Base-by-base conservation (phyloP, 257 asterid species). In the Lavandula angustifolia region DNA sequence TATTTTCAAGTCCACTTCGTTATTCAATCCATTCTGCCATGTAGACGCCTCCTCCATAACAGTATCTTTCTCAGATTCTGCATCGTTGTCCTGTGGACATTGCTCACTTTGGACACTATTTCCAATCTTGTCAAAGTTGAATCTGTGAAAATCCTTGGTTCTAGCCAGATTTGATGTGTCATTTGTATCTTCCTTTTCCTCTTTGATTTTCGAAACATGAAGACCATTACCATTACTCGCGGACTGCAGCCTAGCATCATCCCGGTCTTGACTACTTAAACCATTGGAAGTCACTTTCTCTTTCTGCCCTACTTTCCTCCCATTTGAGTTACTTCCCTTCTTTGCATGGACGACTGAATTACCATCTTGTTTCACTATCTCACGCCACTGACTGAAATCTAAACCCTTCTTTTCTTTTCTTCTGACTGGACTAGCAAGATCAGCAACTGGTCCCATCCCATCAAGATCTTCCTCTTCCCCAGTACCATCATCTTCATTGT, bases 341-440 rank as follows among this genome's bases (percentile, higher is more conserved):
- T 63, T 58, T 65, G 51, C 53, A 33, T 22, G 7, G 35, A 14
- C 63, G 29, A 41, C 53, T 44, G 79, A 67, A 33, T 51, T 66
- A 75, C 60, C 73, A 41, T 68, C 82, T 34, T 54, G 68, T 42
- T 69, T 69, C 71, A 50, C 68, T n/a, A 73, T 69, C 71, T 79
- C 85, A 51, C 76, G 70, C 95, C 87, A 82, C 50, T 29, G 34
- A 58, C 85, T 71, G 69, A 89, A 85, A 80, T 85, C 83, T 69
- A 92, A 43, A 62, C 82, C 79, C 81, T 78, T 84, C 79, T 72
- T 92, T 79, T 85, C 87, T 74, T 80, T 85, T 53, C 94, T 84
- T 58, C 56, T 76, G 33, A 85, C 58, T 1, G 95, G 92, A 43
- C 78, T 71, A n/a, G 95, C 89, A 71, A 75, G 77, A 72, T 56